Base-by-base conservation (phyloP, 768 basidiomycete species). In the Podaxis sp. region DNA sequence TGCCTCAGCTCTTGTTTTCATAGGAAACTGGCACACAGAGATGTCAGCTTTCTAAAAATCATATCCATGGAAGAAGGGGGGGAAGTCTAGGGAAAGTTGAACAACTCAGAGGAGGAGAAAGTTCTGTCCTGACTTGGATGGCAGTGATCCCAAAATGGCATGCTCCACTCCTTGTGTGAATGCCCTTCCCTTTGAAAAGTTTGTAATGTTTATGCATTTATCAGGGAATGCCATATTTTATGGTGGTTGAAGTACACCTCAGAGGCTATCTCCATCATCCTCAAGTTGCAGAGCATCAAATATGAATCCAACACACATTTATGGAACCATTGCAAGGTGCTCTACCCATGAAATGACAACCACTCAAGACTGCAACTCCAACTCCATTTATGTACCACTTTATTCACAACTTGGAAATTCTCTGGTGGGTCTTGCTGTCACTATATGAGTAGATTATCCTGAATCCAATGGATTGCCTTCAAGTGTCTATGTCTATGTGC, bases 11-110 rank as follows among this genome's bases (percentile, higher is more conserved):
- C 47, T 61, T 4, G 7, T 23, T 16, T 21, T 61, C 44, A 48
- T 53, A 28, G 61, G 54, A 5, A 37, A 48, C 11, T 61, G 46
- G 54, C 50, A 7, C 54, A 61, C 36, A 40, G 61, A 6, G 61
- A 56, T n/a, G 25, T 61, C 10, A 61, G 55, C 13, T 2, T 32
- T 5, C 54, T 46, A 3, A 56, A 56, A 13, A 50, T 61, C 21
- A 36, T 61, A 13, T 5, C 47, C 0, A 27, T 27, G n/a, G 48
- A 10, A 36, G 54, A 10, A 13, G 32, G 3, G 1, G 54, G 16
- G 6, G 14, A 10, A 3, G 11, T n/a, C 9, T 14, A n/a, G 5
- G 54, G 46, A 14, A 61, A 61, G 44, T 32, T 61, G 14, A 32
- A 32, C 14, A 55, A 61, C 21, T 44, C 56, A 5, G 61, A 56